A percentile compares a stretch with the other conserved stretches of the same genome.
These are phyloP conservation scores for Scortechinia acanthostroma DNA, from an alignment of 2,329 filamentous ascomycete genomes.

Conservation along the genomic window DNA sequence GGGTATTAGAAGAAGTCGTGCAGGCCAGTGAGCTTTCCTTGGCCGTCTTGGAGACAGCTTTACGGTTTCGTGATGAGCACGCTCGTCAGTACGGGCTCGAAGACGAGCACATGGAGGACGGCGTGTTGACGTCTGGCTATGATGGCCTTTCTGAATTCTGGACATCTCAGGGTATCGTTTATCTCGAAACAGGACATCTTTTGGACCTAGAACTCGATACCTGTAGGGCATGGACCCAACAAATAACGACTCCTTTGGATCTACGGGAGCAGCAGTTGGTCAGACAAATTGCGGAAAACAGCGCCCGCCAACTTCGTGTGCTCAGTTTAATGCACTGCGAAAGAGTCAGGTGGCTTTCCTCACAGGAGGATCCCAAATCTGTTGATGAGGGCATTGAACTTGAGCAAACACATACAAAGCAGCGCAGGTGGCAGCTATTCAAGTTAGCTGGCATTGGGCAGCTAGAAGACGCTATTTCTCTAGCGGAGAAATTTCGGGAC, in stretches of 20 bases:
- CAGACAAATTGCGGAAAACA: conserved; percentile 32
- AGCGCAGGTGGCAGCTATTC: conserved; percentile 28
- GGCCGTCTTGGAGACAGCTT: conserved; percentile 43
- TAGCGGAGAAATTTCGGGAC: conserved; percentile 52
- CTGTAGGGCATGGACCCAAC: conserved; percentile 19
- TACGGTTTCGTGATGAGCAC: conserved; percentile 45
- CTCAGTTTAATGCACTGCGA: conserved; percentile 44
- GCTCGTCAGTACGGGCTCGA: conserved; percentile 42
- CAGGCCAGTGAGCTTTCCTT: conserved; percentile 50
- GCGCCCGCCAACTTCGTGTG: conserved; percentile 37
- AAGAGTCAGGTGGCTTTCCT: conserved; percentile 39
- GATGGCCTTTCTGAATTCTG: conserved; percentile 36
- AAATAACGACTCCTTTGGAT: conserved; percentile 11
- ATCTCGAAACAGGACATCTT: neutral
- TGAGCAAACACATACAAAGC: conserved; percentile 21
- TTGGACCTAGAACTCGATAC: neutral
- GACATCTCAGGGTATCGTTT: conserved; percentile 33
- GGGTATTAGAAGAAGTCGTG: conserved; percentile 19
- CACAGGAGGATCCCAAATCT: conserved; percentile 35
- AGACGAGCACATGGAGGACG: conserved; percentile 34
- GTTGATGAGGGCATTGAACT: conserved; percentile 31
- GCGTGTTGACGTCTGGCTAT: conserved; percentile 19
- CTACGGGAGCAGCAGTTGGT: conserved; percentile 18
- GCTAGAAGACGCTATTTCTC: conserved; percentile 39
- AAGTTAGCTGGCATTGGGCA: conserved; percentile 38